phyloP scores from a whole-genome alignment of 1,284 basidiomycete species.

The Cutaneotrichosporon dermatis region DNA sequence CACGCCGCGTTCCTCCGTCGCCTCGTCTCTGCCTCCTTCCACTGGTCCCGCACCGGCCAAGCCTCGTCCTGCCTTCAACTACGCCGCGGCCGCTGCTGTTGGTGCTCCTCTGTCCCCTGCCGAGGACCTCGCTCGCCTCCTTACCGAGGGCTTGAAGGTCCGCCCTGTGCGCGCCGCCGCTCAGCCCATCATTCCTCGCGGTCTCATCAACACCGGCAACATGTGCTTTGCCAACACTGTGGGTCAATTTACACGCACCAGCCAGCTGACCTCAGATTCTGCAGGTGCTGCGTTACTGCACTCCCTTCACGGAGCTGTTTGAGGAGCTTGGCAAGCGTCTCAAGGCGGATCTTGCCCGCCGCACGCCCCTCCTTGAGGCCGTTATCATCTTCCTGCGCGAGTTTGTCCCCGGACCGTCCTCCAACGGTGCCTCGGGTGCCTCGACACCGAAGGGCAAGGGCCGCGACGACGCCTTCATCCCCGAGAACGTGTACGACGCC shows the following conservation, averaged over 20 bases:
- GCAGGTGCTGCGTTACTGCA: slow-evolving; percentile 84
- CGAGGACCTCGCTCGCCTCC: slow-evolving; percentile 57
- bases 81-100: slow-evolving; percentile 42
- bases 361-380: slow-evolving; percentile 77
- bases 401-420: slow-evolving; percentile 51
- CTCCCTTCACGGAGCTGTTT: slow-evolving; percentile 78
- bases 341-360: slow-evolving; percentile 52
- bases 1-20: slow-evolving; percentile 50
- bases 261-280: slow-evolving; percentile 55
- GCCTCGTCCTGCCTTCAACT: slow-evolving; percentile 32
- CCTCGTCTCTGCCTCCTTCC: slow-evolving; percentile 62
- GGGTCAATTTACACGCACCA: slow-evolving; percentile 17
- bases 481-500: slow-evolving; percentile 88
- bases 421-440: slow-evolving; percentile 17
- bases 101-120: slow-evolving; percentile 54
- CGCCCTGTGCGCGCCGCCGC: slow-evolving; percentile 24
- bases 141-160: slow-evolving; percentile 51
- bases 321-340: slow-evolving; percentile 61
- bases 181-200: slow-evolving; percentile 55
- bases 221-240: slow-evolving; percentile 95
- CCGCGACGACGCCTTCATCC: slow-evolving; percentile 66
- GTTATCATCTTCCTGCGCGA: slow-evolving; percentile 76
- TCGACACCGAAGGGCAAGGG: slow-evolving; percentile 28
- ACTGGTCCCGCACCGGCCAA: slow-evolving; percentile 29
- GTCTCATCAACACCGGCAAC: slow-evolving; percentile 91